These are phyloP conservation scores for Pterocarpus macrocarpus DNA, from an alignment of 306 rosid genomes.

Conservation along the genomic window DNA sequence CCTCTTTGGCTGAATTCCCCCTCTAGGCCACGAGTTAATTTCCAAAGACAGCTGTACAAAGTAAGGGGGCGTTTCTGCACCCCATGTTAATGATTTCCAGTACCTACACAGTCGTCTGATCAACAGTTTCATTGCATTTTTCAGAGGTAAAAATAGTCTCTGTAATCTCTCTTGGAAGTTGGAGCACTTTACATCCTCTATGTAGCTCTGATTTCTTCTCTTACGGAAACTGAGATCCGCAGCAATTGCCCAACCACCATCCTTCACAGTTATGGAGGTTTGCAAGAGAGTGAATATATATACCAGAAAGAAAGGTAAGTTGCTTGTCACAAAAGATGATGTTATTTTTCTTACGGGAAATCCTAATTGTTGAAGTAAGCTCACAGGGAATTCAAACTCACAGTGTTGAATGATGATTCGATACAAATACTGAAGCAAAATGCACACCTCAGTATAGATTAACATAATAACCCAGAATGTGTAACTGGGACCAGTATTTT, in stretches of 20 bases:
- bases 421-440: slow-evolving; percentile 85
- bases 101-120: slow-evolving; percentile 68
- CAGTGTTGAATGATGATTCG: slow-evolving; percentile 88
- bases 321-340: slow-evolving; percentile 81
- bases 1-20: slow-evolving; percentile 89
- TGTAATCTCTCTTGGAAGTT: slow-evolving; percentile 40
- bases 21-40: slow-evolving; percentile 81
- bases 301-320: slow-evolving; percentile 81
- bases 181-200: slow-evolving; percentile 50
- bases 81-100: slow-evolving; percentile 86
- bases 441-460: slow-evolving; percentile 82
- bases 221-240: slow-evolving; percentile 58
- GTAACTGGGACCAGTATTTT: slow-evolving; percentile 83
- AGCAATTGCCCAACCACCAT: slow-evolving; percentile 78
- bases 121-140: slow-evolving; percentile 56
- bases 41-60: slow-evolving; percentile 88
- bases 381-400: slow-evolving; percentile 58
- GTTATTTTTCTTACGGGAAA: slow-evolving; percentile 71
- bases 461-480: slow-evolving; percentile 85
- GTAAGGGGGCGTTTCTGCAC: slow-evolving; percentile 95
- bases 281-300: slow-evolving; percentile 90
- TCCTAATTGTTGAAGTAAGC: slow-evolving; percentile 79
- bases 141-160: slow-evolving; percentile 43
- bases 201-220: slow-evolving; percentile 58
- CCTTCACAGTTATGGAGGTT: slow-evolving; percentile 86